Base-by-base conservation (phyloP, 176 grass and related monocot genomes). In the Puccinellia tenuiflora region DNA sequence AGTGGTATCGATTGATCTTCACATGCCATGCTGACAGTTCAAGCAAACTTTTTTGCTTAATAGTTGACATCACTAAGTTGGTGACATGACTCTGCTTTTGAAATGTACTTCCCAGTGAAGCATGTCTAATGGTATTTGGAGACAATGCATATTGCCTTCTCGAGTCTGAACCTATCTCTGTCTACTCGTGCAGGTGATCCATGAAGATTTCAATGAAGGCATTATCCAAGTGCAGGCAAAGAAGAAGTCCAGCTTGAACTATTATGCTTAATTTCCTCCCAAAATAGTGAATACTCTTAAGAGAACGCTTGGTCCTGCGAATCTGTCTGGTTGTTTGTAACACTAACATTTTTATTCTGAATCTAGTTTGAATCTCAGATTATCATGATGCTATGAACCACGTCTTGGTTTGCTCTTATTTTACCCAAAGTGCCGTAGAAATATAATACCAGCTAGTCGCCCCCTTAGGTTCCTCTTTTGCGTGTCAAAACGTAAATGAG, bases 171-270 rank as follows among this genome's bases (percentile, higher is more conserved):
- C 21, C 70, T 43, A 10, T 39, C 69, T 48, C 25, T 77, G 14
- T 22, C 31, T 81, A 40, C 60, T 61, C 29, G 56, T 68, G 67
- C 78, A 92, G 90, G 88, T 95, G 52, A 95, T 89, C 8, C 95
- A 95, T 29, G 95, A 98, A 51, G 95, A 98, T 88, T 93, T 98
- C 72, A 92, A 90, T 18, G 95, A 98, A 82, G 95, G 95, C 34
- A 94, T 98, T 53, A 93, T 95, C 76, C 95, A 98, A 84, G 90
- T 98, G 78, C 95, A 98, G 62, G 90, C 90, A 40, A 98, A 98
- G 80, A 98, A 98, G 86, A 98, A 98, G 67, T 82, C 92, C 11
- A 91, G 90, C 64, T 91, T 98, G 50, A 91, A 94, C 56, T 94
- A 89, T 31, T 94, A 94, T 68, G 92, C 92, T 85, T 94, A 87